Evolutionary conservation across 2,329 filamentous ascomycete genomes (phyloP).

Genomic region (Aspergillus fructus): DNA sequence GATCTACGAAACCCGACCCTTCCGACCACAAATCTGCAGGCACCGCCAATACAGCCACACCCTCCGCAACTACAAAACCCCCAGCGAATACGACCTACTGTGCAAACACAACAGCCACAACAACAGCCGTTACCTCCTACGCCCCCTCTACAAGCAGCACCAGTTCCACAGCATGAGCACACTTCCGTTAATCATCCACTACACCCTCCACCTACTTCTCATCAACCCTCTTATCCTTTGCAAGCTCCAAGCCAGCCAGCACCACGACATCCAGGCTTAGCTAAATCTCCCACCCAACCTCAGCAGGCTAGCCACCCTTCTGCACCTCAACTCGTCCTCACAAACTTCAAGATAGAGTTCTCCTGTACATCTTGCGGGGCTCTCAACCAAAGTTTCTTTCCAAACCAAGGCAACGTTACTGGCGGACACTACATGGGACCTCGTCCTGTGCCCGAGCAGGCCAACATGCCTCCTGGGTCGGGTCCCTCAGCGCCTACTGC

Average conservation of each 20-base stretch:
- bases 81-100: slow-evolving; percentile 17
- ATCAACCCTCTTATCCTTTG: slow-evolving; percentile 25
- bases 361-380: slow-evolving; percentile 39
- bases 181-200: slow-evolving; percentile 22
- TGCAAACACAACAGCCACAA: slow-evolving; percentile 16
- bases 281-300: slow-evolving; percentile 26
- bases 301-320: slow-evolving; percentile 25
- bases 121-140: slow-evolving; percentile 6
- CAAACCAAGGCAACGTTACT: slow-evolving; percentile 38
- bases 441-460: slow-evolving; percentile 22
- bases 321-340: slow-evolving; percentile 31
- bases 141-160: slow-evolving; percentile 15
- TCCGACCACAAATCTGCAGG: slow-evolving; percentile 19
- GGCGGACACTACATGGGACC: slow-evolving; percentile 29
- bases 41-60: slow-evolving; percentile 20
- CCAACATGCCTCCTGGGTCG: slow-evolving; percentile 17
- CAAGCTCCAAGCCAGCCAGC: slow-evolving; percentile 20
- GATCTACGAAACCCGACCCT: slow-evolving; percentile 20
- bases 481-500: slow-evolving; percentile 18
- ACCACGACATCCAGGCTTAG: slow-evolving; percentile 19
- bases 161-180: slow-evolving; percentile 24
- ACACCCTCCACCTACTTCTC: slow-evolving; percentile 23
- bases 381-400: slow-evolving; percentile 40
- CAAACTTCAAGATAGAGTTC: slow-evolving; percentile 43
- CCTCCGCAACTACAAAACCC: slow-evolving; percentile 12